A percentile compares a stretch with the other conserved stretches of the same genome.
Evolutionary conservation across 164 flowering plant genomes (phyloP).

Genomic region (Chloranthus sessilifolius): DNA sequence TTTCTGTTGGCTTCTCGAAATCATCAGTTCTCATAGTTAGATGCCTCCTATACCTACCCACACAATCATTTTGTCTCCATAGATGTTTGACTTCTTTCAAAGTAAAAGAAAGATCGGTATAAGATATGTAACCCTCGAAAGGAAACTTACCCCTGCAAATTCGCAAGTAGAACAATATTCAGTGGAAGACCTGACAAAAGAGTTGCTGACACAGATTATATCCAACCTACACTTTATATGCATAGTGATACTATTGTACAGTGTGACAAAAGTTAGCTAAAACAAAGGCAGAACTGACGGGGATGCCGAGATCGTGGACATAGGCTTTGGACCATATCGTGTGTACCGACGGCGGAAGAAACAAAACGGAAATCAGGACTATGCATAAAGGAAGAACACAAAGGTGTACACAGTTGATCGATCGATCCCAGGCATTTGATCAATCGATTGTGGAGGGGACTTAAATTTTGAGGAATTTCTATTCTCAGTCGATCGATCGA

Average conservation of each 20-base stretch:
- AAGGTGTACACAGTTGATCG: too few species aligned
- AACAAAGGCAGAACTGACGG: too few species aligned
- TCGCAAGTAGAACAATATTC: slow-evolving; percentile 6
- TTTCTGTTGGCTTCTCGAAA: slow-evolving; percentile 71
- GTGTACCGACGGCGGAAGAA: too few species aligned
- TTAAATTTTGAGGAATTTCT: too few species aligned
- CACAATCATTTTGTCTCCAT: slow-evolving; percentile 76
- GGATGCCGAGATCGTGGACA: too few species aligned
- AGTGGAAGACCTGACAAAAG: not conserved
- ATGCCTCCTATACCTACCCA: slow-evolving; percentile 46
- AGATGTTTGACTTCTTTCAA: slow-evolving; percentile 89
- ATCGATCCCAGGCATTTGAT: too few species aligned
- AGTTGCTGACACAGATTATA: not conserved
- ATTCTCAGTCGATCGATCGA: too few species aligned
- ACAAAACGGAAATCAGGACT: too few species aligned
- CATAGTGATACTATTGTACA: not conserved
- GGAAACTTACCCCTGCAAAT: slow-evolving; percentile 80
- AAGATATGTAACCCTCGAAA: slow-evolving; percentile 80
- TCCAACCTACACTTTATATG: slow-evolving; percentile 2
- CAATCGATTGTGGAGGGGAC: too few species aligned
- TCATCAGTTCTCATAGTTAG: slow-evolving; percentile 76
- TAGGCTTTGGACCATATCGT: too few species aligned
- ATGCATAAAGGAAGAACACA: too few species aligned
- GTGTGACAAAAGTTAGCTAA: too few species aligned
- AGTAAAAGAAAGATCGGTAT: slow-evolving; percentile 66